Conservation (phyloP, 2,329 filamentous ascomycete species). For the Paraphaeosphaeria sporulosa region DNA sequence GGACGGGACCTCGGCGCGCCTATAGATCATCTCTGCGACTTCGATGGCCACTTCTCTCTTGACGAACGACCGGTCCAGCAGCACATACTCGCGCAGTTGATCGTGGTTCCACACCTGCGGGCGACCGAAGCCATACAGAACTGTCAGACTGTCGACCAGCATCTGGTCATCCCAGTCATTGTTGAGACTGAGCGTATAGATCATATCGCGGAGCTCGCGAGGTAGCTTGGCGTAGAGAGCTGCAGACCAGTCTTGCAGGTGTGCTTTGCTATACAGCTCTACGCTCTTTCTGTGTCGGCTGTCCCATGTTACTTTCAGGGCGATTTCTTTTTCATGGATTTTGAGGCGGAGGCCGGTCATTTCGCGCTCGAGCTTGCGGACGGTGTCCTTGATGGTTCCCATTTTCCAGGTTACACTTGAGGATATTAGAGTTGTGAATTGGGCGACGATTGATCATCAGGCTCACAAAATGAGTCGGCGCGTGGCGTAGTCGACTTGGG, state of each 20-base stretch:
- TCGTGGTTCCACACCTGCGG: too few relatives aligned
- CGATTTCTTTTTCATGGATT: background rate
- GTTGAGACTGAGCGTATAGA: background rate
- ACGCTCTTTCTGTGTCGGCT: background rate
- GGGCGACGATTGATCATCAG: too few relatives aligned
- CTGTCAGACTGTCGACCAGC: background rate
- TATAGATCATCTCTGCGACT: background rate
- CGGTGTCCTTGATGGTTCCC: background rate
- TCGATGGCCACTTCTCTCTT: background rate
- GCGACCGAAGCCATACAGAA: background rate
- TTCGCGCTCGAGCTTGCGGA: background rate
- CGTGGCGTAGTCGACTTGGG: background rate
- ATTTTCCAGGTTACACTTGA: background rate
- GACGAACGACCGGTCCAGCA: background rate
- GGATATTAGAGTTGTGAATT: background rate
- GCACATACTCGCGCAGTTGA: background rate
- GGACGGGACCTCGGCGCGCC: background rate
- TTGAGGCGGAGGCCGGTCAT: background rate
- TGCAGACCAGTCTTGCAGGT: background rate
- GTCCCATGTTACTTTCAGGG: background rate
- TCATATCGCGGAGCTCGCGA: constrained; percentile 1
- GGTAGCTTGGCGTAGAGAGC: background rate
- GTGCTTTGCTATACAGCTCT: background rate
- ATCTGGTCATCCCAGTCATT: too few relatives aligned
- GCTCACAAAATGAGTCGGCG: background rate